Conservation (phyloP, 2,329 filamentous ascomycete genomes). For the Penicillium sp. region DNA sequence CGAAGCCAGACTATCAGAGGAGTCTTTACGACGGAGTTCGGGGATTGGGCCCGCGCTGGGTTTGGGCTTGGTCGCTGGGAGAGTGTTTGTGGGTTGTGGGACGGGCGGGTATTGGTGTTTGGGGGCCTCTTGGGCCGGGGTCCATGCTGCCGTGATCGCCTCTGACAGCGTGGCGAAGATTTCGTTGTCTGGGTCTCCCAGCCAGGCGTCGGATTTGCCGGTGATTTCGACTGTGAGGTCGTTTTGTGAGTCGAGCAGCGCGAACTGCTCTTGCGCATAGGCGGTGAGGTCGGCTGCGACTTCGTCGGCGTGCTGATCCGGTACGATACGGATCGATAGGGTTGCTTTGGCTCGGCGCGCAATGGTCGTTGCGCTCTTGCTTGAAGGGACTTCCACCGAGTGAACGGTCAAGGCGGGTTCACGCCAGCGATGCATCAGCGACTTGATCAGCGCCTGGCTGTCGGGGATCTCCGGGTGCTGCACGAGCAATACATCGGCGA, state of each 20-base stretch:
- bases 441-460: slow-evolving; percentile 64
- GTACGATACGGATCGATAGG: slow-evolving; percentile 82
- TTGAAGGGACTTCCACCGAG: slow-evolving; percentile 74
- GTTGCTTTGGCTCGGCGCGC: slow-evolving; percentile 80
- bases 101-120: slow-evolving; percentile 30
- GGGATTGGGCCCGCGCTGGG: slow-evolving; percentile 12
- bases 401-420: slow-evolving; percentile 92
- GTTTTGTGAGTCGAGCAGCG: slow-evolving; percentile 68
- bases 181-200: slow-evolving; percentile 80
- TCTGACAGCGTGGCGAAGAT: slow-evolving; percentile 83
- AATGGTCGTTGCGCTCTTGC: slow-evolving; percentile 71
- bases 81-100: slow-evolving; percentile 14
- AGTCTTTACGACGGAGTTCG: slow-evolving; percentile 28
- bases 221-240: slow-evolving; percentile 72
- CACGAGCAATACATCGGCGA: slow-evolving; percentile 65
- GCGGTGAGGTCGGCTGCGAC: slow-evolving; percentile 59
- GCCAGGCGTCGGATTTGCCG: slow-evolving; percentile 90
- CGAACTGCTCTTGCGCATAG: slow-evolving; percentile 65
- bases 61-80: slow-evolving; percentile 6
- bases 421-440: slow-evolving; percentile 87
- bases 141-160: slow-evolving; percentile 79
- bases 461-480: slow-evolving; percentile 58
- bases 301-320: slow-evolving; percentile 77
- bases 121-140: slow-evolving; percentile 30
- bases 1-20: slow-evolving; percentile 34